Conservation (phyloP, 208 protist species). For the Leptomonas seymouri region DNA sequence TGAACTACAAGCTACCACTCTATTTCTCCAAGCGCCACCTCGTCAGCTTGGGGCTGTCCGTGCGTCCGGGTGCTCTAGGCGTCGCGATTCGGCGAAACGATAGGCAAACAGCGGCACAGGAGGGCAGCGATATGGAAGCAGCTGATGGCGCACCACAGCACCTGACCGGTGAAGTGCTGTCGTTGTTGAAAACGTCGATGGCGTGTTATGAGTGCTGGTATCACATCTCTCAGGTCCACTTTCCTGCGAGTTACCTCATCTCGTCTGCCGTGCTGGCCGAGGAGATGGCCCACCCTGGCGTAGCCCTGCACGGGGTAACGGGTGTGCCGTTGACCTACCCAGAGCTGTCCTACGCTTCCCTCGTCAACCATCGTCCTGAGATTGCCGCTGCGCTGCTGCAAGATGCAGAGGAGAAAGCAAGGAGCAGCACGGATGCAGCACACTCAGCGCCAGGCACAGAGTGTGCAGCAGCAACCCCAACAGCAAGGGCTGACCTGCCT, state of each 20-base stretch:
- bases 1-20: conserved; percentile 50
- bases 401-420: background rate
- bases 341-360: conserved; percentile 33
- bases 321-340: conserved; percentile 38
- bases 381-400: conserved; percentile 23
- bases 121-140: background rate
- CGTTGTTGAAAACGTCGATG: too few species aligned
- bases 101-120: too few species aligned
- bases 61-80: conserved; percentile 36
- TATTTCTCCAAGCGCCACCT: conserved; percentile 40
- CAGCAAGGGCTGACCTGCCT: background rate
- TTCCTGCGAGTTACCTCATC: conserved; percentile 49
- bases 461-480: too few species aligned
- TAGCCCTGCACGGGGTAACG: conserved; percentile 57
- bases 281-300: conserved; percentile 45
- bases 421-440: too few species aligned
- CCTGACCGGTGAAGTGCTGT: too few species aligned
- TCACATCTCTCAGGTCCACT: conserved; percentile 72
- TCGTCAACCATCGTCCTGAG: conserved; percentile 30
- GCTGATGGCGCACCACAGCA: too few species aligned
- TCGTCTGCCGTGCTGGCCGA: conserved; percentile 41
- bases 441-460: too few species aligned
- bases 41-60: conserved; percentile 13
- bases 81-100: conserved; percentile 10
- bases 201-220: conserved; percentile 56